Evolutionary conservation across 129 eudicot species (phyloP).

Genomic region (Arctium lappa): DNA sequence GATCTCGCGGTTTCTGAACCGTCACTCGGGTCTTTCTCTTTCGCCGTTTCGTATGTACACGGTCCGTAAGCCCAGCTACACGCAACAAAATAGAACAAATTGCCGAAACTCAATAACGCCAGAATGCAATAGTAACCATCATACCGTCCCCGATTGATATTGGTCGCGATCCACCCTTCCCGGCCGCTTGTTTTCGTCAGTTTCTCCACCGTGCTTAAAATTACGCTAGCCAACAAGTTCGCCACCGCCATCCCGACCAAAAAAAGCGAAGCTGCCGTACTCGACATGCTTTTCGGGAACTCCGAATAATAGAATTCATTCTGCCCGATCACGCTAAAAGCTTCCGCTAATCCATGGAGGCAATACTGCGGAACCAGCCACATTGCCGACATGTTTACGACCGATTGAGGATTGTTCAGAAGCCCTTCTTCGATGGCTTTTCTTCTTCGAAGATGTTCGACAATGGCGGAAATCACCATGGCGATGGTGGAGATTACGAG

Average conservation of each 20-base stretch:
- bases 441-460: constrained; percentile 27
- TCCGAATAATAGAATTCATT: constrained; percentile 40
- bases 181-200: constrained; percentile 17
- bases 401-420: neutral
- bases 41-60: constrained; percentile 9
- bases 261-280: constrained; percentile 19
- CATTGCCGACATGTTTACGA: constrained; percentile 35
- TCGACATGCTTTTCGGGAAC: constrained; percentile 39
- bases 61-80: constrained; percentile 43
- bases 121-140: constrained; percentile 36
- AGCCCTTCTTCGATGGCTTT: constrained; percentile 29
- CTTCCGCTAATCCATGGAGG: constrained; percentile 31
- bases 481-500: constrained; percentile 27
- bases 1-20: neutral
- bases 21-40: neutral
- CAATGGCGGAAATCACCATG: constrained; percentile 22
- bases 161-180: constrained; percentile 30
- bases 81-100: constrained; percentile 23
- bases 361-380: constrained; percentile 30
- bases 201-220: constrained; percentile 24
- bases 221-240: constrained; percentile 32
- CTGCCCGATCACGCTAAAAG: constrained; percentile 26
- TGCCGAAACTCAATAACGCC: constrained; percentile 26
- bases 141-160: constrained; percentile 32
- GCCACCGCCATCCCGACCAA: constrained; percentile 31